Conservation (phyloP, 495 filamentous ascomycete species). For the Hypoxylon fuscum region DNA sequence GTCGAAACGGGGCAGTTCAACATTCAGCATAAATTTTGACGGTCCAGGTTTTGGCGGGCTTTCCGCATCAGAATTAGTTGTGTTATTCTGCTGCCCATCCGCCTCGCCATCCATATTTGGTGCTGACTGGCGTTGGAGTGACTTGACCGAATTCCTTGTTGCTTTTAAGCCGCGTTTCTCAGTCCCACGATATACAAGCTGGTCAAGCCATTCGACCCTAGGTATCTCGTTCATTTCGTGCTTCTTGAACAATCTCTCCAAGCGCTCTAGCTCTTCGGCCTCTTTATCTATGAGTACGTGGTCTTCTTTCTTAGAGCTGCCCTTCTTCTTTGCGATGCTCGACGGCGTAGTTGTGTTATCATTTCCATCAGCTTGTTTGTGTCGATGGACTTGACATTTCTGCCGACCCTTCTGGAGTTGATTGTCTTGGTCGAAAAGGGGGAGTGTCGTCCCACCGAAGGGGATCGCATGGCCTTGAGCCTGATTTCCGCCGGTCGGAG, state of each 20-base stretch:
- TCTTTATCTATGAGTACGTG: constrained; percentile 62
- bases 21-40: constrained; percentile 73
- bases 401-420: constrained; percentile 89
- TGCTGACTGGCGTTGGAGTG: constrained; percentile 46
- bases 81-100: constrained; percentile 46
- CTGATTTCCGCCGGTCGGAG: constrained; percentile 72
- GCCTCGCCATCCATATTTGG: constrained; percentile 41
- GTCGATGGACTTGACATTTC: constrained; percentile 85
- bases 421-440: constrained; percentile 89
- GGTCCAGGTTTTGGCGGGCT: constrained; percentile 61
- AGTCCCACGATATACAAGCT: constrained; percentile 85
- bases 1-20: constrained; percentile 95
- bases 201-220: constrained; percentile 92
- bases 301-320: constrained; percentile 59
- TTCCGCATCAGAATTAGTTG: constrained; percentile 46
- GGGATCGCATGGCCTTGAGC: constrained; percentile 79
- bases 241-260: constrained; percentile 92
- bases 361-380: constrained; percentile 86
- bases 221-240: constrained; percentile 97
- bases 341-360: constrained; percentile 82
- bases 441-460: constrained; percentile 92
- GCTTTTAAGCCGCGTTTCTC: constrained; percentile 76
- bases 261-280: constrained; percentile 78
- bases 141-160: constrained; percentile 49
- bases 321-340: constrained; percentile 54